phyloP scores from a whole-genome alignment of 192 early-diverging fungal genomes.

The Umbelopsis ramanniana region DNA sequence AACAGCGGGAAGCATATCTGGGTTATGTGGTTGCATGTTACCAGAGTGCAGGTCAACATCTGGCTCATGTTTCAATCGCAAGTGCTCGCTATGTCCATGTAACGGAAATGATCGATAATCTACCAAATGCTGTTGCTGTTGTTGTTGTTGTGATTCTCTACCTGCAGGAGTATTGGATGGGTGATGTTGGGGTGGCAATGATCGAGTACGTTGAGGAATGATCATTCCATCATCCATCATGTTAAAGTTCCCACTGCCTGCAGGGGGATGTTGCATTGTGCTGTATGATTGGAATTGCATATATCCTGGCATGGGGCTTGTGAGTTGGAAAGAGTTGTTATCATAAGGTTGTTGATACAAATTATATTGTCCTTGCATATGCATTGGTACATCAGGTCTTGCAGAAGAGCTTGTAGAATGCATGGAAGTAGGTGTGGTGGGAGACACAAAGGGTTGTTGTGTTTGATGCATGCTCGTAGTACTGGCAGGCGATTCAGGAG shows the following conservation, averaged over 20 bases:
- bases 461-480: conserved; percentile 3
- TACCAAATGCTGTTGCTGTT: neutral
- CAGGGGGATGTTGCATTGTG: conserved; percentile 11
- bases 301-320: conserved; percentile 22
- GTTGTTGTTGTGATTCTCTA: neutral
- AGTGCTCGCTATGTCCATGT: conserved; percentile 1
- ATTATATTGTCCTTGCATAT: conserved; percentile 18
- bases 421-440: conserved; percentile 8
- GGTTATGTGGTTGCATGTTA: neutral
- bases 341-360: conserved; percentile 21
- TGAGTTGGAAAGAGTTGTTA: conserved; percentile 6
- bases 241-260: conserved; percentile 17
- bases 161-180: neutral
- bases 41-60: neutral
- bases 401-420: conserved; percentile 3
- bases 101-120: conserved; percentile 16
- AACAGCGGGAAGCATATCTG: conserved; percentile 1
- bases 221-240: conserved; percentile 20
- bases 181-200: conserved; percentile 13
- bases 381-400: conserved; percentile 14
- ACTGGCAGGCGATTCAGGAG: conserved; percentile 18
- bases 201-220: conserved; percentile 13
- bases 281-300: conserved; percentile 21
- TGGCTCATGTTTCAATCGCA: conserved; percentile 21
- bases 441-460: conserved; percentile 13